phyloP scores from a whole-genome alignment of 2,329 filamentous ascomycete species.

The Colletotrichum sublineola region DNA sequence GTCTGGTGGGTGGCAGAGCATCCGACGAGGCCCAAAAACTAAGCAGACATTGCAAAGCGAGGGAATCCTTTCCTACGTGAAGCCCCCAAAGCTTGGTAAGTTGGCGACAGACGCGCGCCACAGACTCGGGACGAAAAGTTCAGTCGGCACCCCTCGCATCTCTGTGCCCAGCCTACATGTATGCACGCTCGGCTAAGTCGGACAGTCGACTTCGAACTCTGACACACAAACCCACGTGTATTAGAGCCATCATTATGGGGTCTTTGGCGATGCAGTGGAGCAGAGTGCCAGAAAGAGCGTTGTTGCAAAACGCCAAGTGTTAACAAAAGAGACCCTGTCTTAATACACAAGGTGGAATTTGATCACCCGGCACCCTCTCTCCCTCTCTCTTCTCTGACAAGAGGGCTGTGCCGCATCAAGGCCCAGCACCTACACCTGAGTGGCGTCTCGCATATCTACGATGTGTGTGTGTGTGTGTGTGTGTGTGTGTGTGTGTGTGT shows the following conservation, averaged over 20 bases:
- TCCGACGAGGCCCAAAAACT: background rate
- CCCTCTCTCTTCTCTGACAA: background rate
- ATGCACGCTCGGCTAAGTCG: constrained; percentile 1
- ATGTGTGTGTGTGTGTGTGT: constrained; percentile 17
- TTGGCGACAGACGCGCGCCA: constrained; percentile 39
- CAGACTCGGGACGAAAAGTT: constrained; percentile 18
- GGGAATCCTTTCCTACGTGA: constrained; percentile 3
- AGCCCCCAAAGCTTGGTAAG: constrained; percentile 25
- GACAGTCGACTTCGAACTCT: constrained; percentile 9
- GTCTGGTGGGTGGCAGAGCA: background rate
- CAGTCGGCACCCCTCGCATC: too few relatives aligned
- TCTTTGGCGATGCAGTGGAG: constrained; percentile 24
- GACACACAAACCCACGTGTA: constrained; percentile 38
- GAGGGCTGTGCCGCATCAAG: background rate
- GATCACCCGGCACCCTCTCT: background rate
- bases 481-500: constrained; percentile 15
- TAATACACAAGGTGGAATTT: background rate
- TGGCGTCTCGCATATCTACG: constrained; percentile 13
- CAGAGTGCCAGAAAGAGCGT: background rate
- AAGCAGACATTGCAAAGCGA: background rate
- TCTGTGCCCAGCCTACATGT: too few relatives aligned
- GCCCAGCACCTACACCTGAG: background rate
- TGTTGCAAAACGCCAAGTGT: constrained; percentile 37
- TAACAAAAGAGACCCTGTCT: constrained; percentile 38
- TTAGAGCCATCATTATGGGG: constrained; percentile 17